Conservation (phyloP, 139 green algal genomes). For the Chlorella vulgaris region DNA sequence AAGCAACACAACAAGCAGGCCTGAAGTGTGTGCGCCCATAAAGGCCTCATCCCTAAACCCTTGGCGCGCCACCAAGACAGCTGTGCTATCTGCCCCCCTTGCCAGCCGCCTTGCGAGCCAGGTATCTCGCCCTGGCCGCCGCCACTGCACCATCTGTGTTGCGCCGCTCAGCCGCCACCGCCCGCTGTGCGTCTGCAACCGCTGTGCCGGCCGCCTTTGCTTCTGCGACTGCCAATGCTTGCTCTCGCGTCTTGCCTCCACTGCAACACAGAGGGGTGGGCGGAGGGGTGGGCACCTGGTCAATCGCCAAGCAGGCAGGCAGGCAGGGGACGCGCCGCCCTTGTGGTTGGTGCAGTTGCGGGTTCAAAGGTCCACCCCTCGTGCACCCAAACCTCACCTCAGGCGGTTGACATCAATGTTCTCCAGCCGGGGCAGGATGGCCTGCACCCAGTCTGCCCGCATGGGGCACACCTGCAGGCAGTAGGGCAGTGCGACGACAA, state of each 20-base stretch:
- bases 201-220: slow-evolving; percentile 23
- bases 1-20: no score
- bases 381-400: slow-evolving; percentile 33
- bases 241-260: slow-evolving; percentile 40
- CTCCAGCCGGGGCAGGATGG: slow-evolving; percentile 70
- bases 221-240: slow-evolving; percentile 16
- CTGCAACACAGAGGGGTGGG: slow-evolving; percentile 17
- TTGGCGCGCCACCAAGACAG: background rate
- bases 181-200: slow-evolving; percentile 14
- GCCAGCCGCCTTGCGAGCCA: slow-evolving; percentile 53
- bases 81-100: background rate
- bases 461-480: slow-evolving; percentile 81
- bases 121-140: slow-evolving; percentile 71
- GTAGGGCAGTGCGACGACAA: background rate
- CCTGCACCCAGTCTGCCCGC: slow-evolving; percentile 70
- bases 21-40: no score
- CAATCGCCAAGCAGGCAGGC: no score
- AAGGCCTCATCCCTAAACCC: no score
- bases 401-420: slow-evolving; percentile 77
- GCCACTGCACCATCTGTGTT: slow-evolving; percentile 65
- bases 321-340: background rate
- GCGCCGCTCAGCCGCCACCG: slow-evolving; percentile 25
- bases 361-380: background rate
- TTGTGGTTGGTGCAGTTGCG: background rate
- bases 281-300: no score